Base-by-base conservation (phyloP, 345 rosid genomes). In the Populus ilicifolia region DNA sequence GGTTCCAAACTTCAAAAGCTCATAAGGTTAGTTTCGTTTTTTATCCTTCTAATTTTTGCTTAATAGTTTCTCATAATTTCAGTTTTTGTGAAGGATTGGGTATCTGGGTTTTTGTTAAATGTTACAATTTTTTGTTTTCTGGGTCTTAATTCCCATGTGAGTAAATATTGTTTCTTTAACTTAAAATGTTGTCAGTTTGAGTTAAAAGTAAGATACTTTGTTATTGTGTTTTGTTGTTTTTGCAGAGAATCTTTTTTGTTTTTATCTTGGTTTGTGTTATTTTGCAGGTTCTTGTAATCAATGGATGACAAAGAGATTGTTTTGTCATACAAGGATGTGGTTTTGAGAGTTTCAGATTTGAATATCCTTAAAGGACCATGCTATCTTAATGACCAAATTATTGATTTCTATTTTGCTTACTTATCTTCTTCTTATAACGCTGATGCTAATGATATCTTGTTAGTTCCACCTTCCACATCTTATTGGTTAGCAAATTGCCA, bases 401-500 rank as follows among this genome's bases (percentile, higher is more conserved):
- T 95, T 11, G 98, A 95, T 84, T 95, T 95, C 80, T 93, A 95
- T 80, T 85, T 92, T 74, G 90, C 93, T 81, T 81, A 80, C 79
- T 88, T 93, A 23, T 88, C 96, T 27, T 83, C 92, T 10, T 41
- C 67, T 78, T 84, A 82, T 84, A 70, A 84, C 39, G 83, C 89
- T 9, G 70, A 83, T 11, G 50, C 50, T 46, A 46, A 46, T 46
- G 87, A 90, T 69, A 78, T 93, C 80, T 75, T 89, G 21, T 80
- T 92, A 54, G 86, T 93, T 79, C 84, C 97, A 43, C 97, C 99
- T 14, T 86, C 90, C 52, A 90, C 93, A 76, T 84, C 98, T 75
- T 96, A 90, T 85, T 92, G 98, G 99, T 82, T 93, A 77, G 66
- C 89, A 23, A 90, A 92, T 84, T 90, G 89, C 78, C 91, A 88